Percentiles rank a stretch among this genome's conserved stretches.
Evolutionary conservation across 108 stramenopile genomes (phyloP).

Genomic region (Skeletonema tropicum): DNA sequence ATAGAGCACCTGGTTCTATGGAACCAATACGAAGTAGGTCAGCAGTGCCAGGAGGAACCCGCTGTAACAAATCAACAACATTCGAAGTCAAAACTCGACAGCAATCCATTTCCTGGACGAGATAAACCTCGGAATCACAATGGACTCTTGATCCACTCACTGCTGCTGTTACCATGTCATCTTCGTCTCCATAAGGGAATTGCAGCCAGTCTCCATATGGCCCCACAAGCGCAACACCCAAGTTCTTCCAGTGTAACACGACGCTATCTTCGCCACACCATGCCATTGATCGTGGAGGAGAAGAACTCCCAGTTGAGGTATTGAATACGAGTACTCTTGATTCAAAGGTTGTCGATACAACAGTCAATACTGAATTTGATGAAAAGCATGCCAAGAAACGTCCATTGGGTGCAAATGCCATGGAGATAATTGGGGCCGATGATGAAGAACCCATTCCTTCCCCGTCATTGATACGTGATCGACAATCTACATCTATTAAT

Average conservation of each 20-base stretch:
- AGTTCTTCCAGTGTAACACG: constrained; percentile 90
- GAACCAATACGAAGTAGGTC: constrained; percentile 86
- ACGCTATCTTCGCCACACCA: constrained; percentile 98
- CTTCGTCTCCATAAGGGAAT: constrained; percentile 76
- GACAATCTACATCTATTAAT: constrained; percentile 81
- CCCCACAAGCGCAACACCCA: constrained; percentile 94
- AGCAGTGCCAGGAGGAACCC: constrained; percentile 91
- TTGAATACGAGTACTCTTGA: constrained; percentile 94
- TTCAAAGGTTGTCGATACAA: constrained; percentile 90
- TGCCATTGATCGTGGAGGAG: constrained; percentile 76
- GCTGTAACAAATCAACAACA: constrained; percentile 88
- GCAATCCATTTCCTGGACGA: constrained; percentile 94
- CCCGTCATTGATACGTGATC: constrained; percentile 53
- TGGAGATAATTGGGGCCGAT: constrained; percentile 77
- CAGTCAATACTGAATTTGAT: constrained; percentile 84
- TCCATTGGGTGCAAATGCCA: constrained; percentile 94
- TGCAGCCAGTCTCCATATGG: constrained; percentile 96
- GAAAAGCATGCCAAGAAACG: constrained; percentile 94
- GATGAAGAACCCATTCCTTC: constrained; percentile 3
- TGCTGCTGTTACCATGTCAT: constrained; percentile 23
- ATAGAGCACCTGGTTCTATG: constrained; percentile 93
- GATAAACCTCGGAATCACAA: constrained; percentile 61
- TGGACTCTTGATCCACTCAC: background rate
- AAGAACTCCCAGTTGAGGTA: constrained; percentile 75
- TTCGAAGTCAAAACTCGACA: constrained; percentile 88